phyloP scores from a whole-genome alignment of 441 rosid genomes.

The Corymbia calophylla region DNA sequence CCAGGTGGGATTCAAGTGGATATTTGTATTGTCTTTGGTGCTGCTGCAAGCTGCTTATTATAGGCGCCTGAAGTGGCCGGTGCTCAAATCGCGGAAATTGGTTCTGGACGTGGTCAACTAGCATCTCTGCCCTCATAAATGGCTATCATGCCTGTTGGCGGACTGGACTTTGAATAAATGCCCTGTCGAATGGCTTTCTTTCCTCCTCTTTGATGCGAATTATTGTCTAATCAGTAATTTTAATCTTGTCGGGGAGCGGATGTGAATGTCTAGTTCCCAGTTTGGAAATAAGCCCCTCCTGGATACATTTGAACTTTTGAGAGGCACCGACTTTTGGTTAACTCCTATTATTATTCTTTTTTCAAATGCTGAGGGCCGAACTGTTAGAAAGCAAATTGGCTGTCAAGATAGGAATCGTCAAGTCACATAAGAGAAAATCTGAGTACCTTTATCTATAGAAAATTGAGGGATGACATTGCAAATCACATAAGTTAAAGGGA shows the following conservation, averaged over 20 bases:
- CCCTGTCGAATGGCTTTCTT: background rate
- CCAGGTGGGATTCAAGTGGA: conserved; percentile 99
- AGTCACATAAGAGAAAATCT: background rate
- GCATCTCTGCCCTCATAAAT: background rate
- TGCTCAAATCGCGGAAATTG: conserved; percentile 83
- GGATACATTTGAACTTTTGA: background rate
- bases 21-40: conserved; percentile 86
- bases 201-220: background rate
- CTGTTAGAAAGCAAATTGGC: background rate
- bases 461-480: background rate
- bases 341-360: background rate
- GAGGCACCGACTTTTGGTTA: background rate
- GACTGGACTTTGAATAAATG: background rate
- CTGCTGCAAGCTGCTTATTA: conserved; percentile 90
- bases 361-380: background rate
- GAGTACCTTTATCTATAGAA: background rate
- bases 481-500: background rate
- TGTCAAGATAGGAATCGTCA: background rate
- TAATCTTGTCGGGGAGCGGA: background rate
- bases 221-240: background rate
- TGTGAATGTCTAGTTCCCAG: background rate
- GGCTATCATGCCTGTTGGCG: background rate
- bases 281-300: background rate
- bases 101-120: conserved; percentile 91
- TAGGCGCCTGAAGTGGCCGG: conserved; percentile 92